Evolutionary conservation across 805 yeast species (phyloP), one percentile per base, ranked within the genome.

Genomic region (Metschnikowia dekortorum): DNA sequence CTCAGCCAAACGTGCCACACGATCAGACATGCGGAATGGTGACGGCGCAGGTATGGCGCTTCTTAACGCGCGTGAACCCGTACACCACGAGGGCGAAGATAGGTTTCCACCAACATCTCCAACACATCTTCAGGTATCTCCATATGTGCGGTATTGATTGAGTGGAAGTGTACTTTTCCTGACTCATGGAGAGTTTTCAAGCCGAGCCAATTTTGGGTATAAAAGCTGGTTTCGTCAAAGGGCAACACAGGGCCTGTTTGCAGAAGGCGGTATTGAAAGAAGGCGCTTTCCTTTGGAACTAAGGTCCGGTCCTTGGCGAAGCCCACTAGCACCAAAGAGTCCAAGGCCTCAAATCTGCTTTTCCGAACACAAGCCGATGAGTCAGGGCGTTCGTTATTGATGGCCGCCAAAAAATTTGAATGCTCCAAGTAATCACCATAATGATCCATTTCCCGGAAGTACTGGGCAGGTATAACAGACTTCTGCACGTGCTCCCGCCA

Each of bases 271-370:
- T 85, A 90, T 45, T 66, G 75, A 60, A 85, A 84, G 80, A 82
- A 80, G 0, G 91, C 83, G 47, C 85, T 80, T 50, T 85, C 86
- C 59, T 80, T 82, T 1, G 96, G 96, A 6, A 82, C 82, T 6
- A 87, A 67, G 1, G 86, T 85, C n/a, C 76, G 76, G 62, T 87
- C 96, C 52, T 79, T 65, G 2, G 67, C 65, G 57, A 88, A 87
- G 64, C 71, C 64, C 2, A 85, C 69, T 74, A 88, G 64, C 0
- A 85, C 87, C 33, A 87, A 66, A 44, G 71, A 75, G 16, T 81
- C 72, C 36, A 87, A 61, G 6, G 53, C 55, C 13, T 64, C 57
- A 45, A 87, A 60, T 42, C 78, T 78, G 4, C 66, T 60, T 13
- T 56, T 64, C 58, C 83, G 84, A 0, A 71, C 64, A 4, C 50